Percentiles rank a stretch among this genome's conserved stretches.
Conservation (phyloP, 2,329 filamentous ascomycete species). For the Emmonsiellopsis sp. region DNA sequence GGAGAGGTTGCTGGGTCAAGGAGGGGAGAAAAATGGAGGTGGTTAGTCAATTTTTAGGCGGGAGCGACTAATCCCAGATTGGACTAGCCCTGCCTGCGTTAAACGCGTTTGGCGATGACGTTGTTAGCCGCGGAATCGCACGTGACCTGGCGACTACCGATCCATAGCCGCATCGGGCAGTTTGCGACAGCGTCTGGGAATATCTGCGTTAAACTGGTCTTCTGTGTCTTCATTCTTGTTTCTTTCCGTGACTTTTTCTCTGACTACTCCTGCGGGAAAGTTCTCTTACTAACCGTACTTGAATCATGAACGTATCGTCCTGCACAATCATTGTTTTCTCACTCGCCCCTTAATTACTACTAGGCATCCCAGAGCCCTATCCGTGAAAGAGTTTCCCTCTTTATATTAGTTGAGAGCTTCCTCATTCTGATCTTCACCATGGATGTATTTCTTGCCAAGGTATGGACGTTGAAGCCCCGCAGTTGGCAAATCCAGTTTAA, state of each 20-base stretch:
- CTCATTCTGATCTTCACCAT: constrained; percentile 40
- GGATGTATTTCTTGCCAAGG: constrained; percentile 60
- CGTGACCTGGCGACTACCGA: background rate
- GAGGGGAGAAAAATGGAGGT: background rate
- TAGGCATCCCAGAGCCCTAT: background rate
- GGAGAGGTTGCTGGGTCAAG: background rate
- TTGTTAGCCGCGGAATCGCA: background rate
- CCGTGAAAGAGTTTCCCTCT: background rate
- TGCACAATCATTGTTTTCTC: background rate
- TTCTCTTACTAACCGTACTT: background rate
- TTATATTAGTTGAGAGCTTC: background rate
- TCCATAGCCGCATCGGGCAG: background rate
- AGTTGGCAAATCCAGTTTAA: background rate
- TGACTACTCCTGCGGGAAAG: background rate
- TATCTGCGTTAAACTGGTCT: background rate
- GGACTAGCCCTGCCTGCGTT: background rate
- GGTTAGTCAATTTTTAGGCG: background rate
- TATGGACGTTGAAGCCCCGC: constrained; percentile 22
- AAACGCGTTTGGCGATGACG: background rate
- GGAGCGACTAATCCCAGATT: background rate
- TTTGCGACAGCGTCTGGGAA: background rate
- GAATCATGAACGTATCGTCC: background rate
- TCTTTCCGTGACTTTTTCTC: too few species aligned
- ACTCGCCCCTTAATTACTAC: background rate
- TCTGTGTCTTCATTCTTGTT: too few species aligned